Conservation (phyloP, 1,139 yeast genomes). For the Yarrowia galli region DNA sequence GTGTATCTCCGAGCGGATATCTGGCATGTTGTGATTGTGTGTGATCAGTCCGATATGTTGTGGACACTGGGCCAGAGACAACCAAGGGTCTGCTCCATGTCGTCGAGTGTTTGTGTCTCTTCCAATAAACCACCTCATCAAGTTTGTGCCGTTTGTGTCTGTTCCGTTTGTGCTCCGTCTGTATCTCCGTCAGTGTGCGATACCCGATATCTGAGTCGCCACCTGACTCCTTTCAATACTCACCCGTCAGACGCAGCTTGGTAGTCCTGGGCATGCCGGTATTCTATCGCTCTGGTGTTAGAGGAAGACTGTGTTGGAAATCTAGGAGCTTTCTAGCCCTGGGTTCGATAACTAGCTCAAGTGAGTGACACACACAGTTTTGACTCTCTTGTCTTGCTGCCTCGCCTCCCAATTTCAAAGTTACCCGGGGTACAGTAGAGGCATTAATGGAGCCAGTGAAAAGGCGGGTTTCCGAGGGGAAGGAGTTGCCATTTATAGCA, state of each 20-base stretch:
- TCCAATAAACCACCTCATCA: too few relatives aligned
- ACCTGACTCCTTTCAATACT: conserved; percentile 1
- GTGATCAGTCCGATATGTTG: too few relatives aligned
- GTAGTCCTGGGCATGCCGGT: conserved; percentile 38
- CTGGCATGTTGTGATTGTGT: neutral
- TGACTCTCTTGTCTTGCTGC: conserved; percentile 26
- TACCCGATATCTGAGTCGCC: neutral
- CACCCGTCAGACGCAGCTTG: conserved; percentile 37
- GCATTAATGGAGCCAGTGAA: conserved; percentile 4
- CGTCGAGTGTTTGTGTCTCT: too few relatives aligned
- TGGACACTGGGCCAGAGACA: too few relatives aligned
- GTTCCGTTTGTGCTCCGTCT: neutral
- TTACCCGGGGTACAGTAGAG: conserved; percentile 39
- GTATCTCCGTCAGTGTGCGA: neutral
- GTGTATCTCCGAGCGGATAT: neutral
- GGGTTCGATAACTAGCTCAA: conserved; percentile 36
- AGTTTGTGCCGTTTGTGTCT: neutral
- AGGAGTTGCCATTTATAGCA: neutral
- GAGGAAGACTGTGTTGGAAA: conserved; percentile 12
- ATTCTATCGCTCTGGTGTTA: conserved; percentile 21
- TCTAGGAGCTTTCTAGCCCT: conserved; percentile 33
- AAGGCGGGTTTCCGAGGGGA: too few relatives aligned
- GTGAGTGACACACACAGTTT: conserved; percentile 30
- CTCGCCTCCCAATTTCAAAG: conserved; percentile 33
- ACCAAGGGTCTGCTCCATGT: too few relatives aligned